Evolutionary conservation across 75 land plant genomes (phyloP), one percentile per base, ranked within the genome.

Genomic region (Pseudotsuga menziesii): DNA sequence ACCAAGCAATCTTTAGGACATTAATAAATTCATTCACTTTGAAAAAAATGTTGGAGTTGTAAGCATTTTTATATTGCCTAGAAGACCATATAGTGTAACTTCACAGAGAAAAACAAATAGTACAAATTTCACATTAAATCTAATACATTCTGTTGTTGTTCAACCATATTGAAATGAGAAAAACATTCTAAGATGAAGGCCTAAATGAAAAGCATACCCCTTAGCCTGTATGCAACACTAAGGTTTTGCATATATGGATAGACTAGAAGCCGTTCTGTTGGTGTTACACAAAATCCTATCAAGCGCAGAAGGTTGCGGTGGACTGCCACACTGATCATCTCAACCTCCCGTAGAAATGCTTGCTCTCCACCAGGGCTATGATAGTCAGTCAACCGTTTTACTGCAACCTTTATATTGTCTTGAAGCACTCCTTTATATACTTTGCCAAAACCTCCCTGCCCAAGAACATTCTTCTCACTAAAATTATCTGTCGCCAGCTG

Each of bases 171-270:
- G 54, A 48, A 48, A 48, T 48, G 11, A 9, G 54, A 48, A 48
- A 48, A 48, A 48, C 11, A 48, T 11, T 48, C 54, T 9, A 48
- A 48, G 54, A 48, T 48, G 54, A 48, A 48, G 0, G 54, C 9
- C 2, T 39, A 39, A 48, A 48, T 48, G 54, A 48, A 48, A 48
- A 48, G 9, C 12, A 48, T 16, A 88, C 92, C 93, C 77, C 85
- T 82, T 57, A 91, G 82, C 15, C 85, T 83, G 78, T 88, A 89
- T 25, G 93, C 93, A 44, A 91, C 93, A 79, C 93, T 91, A 57
- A 90, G 90, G 74, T 91, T 89, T 17, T 88, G 83, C 93, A 91
- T 91, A 76, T 78, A 89, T 48, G 93, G 93, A 74, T 91, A 91
- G 44, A 91, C 91, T 35, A 91, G 91, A 25, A 91, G 67, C n/a